Evolutionary conservation across 495 filamentous ascomycete species (phyloP), one percentile per base, ranked within the genome.

Genomic region (Cryomyces antarcticus): DNA sequence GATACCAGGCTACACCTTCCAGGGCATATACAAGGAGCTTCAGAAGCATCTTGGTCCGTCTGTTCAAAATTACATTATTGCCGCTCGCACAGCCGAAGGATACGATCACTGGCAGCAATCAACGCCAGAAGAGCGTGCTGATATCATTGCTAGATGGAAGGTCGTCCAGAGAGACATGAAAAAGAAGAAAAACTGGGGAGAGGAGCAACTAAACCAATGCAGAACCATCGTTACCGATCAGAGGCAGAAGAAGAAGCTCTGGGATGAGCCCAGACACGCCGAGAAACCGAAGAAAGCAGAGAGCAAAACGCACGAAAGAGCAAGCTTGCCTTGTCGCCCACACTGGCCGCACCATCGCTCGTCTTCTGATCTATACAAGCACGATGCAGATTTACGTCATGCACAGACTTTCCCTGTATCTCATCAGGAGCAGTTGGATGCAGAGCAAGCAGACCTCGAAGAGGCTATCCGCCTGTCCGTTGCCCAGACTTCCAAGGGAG

Each of bases 11-110:
- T 86, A 85, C 48, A 69, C 78, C 4, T 72, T 83, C 62, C 72
- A 77, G 44, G 84, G 84, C 2, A 62, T 88, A 3, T 77, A 82
- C 57, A 77, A 78, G 38, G 75, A 83, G 49, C 63, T 86, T 17
- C 69, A 75, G 30, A 78, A 71, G 29, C 51, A 69, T 28, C 69
- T 81, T 45, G 70, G 74, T 12, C 65, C 66, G 28, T 76, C 68
- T 43, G 72, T 75, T 37, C 61, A 74, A 10, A 80, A 76, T 45
- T 81, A 84, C 42, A 81, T 87, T 39, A 66, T 83, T 31, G 67
- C 78, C 1, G 72, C 80, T 28, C 68, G 83, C 4, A 78, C 80
- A 28, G 58, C 72, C 9, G 80, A 88, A 55, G 82, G 83, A 4
- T 67, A 74, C 38, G 69, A 76, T 39, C 79, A 87, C 24, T 65